phyloP scores from a whole-genome alignment of 2,329 filamentous ascomycete species.

The Pseudogymnoascus verrucosus region DNA sequence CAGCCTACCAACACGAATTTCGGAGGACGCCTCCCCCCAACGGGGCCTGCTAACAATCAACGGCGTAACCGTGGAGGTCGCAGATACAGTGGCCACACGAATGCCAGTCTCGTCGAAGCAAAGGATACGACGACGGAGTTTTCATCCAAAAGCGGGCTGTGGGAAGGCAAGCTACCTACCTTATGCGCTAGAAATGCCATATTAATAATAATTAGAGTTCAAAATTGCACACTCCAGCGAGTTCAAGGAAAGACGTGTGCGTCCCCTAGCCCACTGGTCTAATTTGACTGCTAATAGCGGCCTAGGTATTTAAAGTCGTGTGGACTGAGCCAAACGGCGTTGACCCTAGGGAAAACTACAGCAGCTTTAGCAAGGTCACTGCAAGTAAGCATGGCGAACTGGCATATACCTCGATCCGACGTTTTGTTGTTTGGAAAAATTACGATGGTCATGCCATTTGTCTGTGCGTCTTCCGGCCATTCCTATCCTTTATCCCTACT shows the following conservation, averaged over 20 bases:
- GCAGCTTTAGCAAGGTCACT: background rate
- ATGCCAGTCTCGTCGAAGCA: rapidly evolving
- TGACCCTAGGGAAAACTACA: background rate
- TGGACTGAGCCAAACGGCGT: constrained; percentile 14
- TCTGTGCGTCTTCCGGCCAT: constrained; percentile 13
- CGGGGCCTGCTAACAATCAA: background rate
- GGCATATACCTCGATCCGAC: constrained; percentile 12
- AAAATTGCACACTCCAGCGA: rapidly evolving
- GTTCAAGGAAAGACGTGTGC: background rate
- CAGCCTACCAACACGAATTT: background rate
- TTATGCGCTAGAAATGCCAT: background rate
- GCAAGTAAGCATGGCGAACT: background rate
- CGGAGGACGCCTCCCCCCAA: background rate
- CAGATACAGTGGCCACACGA: background rate
- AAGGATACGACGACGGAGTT: background rate
- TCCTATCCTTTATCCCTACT: background rate
- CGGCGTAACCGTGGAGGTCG: background rate
- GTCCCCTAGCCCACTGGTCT: background rate
- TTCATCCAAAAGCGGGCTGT: background rate
- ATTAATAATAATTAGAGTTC: background rate
- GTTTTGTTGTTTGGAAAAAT: constrained; percentile 12
- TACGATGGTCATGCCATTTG: constrained; percentile 13
- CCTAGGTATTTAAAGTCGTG: constrained; percentile 17
- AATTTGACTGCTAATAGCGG: background rate
- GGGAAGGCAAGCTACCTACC: background rate